Base-by-base conservation (phyloP, 768 basidiomycete genomes). In the Amanita pallidorosea region DNA sequence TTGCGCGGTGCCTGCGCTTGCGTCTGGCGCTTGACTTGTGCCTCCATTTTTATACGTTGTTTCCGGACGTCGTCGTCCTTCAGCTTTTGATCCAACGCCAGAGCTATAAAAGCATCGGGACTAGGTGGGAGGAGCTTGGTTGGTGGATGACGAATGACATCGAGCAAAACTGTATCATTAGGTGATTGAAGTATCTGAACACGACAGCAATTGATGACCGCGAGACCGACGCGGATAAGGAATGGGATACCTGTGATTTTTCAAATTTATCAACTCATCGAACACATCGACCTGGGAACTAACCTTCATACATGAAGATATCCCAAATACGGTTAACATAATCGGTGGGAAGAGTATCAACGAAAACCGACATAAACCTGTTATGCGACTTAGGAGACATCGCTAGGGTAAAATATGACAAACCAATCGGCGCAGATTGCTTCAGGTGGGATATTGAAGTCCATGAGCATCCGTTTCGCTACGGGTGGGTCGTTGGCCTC, bases 21-120 rank as follows among this genome's bases (percentile, higher is more conserved):
- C 6, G 70, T 71, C 58, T 83, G 80, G 36, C 78, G 71, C 58
- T 83, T 86, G 29, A 80, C 70, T 54, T 83, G 80, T n/a, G 77
- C 78, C 56, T 85, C 83, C 70, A 88, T 77, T 60, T 88, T 88
- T 29, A 74, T 60, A 3, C 87, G 77, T 56, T 84, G 83, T 59
- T 88, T 89, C 23, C 79, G 75, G 13, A 90, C 55, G 52, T 89
- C 86, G 52, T 88, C 87, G 56, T 89, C 88, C 59, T 84, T 89
- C 53, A 89, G 63, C 61, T 84, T 88, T 54, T 85, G 67, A 2
- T 76, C 71, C n/a, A 76, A 67, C 0, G 77, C 76, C 7, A 82
- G 71, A n/a, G 76, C 64, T 29, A 89, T 63, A 54, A 89, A 73
- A 1, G 74, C 72, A 41, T 85, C 86, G 0, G 83, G 73, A 3